Conservation (phyloP, 352 stramenopile species). For the Pythium graminicola region DNA sequence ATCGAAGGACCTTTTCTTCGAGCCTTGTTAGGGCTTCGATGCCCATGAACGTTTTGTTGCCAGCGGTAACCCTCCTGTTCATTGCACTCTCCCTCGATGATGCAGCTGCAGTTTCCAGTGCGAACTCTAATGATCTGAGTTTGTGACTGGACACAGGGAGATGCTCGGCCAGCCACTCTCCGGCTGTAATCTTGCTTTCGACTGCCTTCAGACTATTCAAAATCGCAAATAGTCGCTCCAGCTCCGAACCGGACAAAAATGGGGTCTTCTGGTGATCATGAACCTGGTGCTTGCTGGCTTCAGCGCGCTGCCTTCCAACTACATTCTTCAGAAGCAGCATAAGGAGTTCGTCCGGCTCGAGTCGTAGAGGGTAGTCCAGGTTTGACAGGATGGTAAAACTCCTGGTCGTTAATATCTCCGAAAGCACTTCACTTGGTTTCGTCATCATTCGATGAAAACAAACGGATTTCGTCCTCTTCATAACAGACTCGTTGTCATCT, state of each 20-base stretch:
- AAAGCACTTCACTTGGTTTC: constrained; percentile 51
- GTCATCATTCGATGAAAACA: constrained; percentile 67
- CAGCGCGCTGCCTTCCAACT: constrained; percentile 23
- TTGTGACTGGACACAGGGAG: constrained; percentile 23
- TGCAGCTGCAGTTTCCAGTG: constrained; percentile 12
- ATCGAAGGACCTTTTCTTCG: constrained; percentile 18
- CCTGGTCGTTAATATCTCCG: constrained; percentile 33
- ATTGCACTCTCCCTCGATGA: neutral
- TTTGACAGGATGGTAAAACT: constrained; percentile 48
- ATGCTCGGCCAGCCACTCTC: constrained; percentile 26
- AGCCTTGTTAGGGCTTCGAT: constrained; percentile 20
- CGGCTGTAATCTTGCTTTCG: constrained; percentile 25
- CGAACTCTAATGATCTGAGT: constrained; percentile 26
- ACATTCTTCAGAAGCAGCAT: constrained; percentile 74
- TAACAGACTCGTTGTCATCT: neutral
- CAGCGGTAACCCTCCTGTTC: neutral
- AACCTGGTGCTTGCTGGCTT: neutral
- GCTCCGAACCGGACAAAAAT: constrained; percentile 17
- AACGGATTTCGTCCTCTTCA: constrained; percentile 14
- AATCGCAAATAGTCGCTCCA: constrained; percentile 23
- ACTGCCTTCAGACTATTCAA: constrained; percentile 18
- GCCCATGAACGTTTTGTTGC: constrained; percentile 21
- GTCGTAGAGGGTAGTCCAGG: constrained; percentile 40
- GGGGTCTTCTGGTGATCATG: constrained; percentile 3
- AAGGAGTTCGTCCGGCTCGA: constrained; percentile 63